phyloP scores from a whole-genome alignment of 2,329 filamentous ascomycete genomes.

The Botrytis cinerea region DNA sequence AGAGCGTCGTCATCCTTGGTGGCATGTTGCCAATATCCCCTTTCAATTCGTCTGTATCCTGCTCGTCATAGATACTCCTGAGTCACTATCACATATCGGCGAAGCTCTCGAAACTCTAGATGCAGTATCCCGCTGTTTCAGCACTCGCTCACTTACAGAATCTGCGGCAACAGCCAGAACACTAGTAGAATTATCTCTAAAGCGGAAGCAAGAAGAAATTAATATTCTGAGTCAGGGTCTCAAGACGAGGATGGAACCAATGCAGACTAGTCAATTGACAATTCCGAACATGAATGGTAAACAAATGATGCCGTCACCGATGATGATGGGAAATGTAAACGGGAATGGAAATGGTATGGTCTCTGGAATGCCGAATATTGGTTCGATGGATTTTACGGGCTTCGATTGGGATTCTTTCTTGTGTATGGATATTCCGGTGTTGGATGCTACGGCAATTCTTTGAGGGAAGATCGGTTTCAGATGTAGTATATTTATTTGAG shows the following conservation, averaged over 20 bases:
- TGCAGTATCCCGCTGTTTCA: conserved; percentile 25
- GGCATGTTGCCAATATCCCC: conserved; percentile 32
- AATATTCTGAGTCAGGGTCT: conserved; percentile 12
- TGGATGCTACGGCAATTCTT: conserved; percentile 19
- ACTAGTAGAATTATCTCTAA: conserved; percentile 32
- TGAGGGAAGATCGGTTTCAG: background rate
- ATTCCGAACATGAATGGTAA: background rate
- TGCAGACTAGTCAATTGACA: background rate
- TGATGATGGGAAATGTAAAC: conserved; percentile 7
- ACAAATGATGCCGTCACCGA: background rate
- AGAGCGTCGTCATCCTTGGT: conserved; percentile 30
- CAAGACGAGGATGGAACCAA: background rate
- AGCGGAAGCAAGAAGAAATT: conserved; percentile 29
- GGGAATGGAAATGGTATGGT: background rate
- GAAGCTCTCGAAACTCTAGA: conserved; percentile 32
- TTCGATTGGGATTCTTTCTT: conserved; percentile 24
- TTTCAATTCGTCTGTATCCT: conserved; percentile 35
- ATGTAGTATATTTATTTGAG: background rate
- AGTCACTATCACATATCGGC: conserved; percentile 31
- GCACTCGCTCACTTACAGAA: conserved; percentile 31
- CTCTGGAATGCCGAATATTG: background rate
- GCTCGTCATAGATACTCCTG: conserved; percentile 29
- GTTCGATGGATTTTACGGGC: conserved; percentile 9
- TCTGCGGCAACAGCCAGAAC: conserved; percentile 29
- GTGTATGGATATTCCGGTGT: conserved; percentile 23